Conservation (phyloP, 805 yeast genomes). For the Vanderwaltozyma yarrowii region DNA sequence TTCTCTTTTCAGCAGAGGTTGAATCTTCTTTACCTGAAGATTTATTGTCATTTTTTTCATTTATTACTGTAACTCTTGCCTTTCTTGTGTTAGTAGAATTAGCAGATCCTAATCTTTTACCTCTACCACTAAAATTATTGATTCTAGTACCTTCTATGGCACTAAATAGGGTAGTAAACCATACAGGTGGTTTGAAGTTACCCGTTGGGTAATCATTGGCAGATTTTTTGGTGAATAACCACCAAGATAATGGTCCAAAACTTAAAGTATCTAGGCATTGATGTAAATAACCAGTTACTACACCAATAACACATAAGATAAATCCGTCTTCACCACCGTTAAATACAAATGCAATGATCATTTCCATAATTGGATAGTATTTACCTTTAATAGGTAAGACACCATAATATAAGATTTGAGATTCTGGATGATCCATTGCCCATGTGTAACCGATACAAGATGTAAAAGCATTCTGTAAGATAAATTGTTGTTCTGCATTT, state of each 20-base stretch:
- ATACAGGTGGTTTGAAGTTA: constrained; percentile 17
- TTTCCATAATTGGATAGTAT: constrained; percentile 37
- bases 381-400: constrained; percentile 46
- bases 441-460: constrained; percentile 44
- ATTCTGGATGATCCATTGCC: constrained; percentile 34
- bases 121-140: constrained; percentile 4
- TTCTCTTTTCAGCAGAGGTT: constrained; percentile 2
- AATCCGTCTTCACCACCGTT: constrained; percentile 36
- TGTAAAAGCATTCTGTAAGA: constrained; percentile 18
- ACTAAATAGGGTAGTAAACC: constrained; percentile 6
- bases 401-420: constrained; percentile 42
- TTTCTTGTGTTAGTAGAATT: background rate
- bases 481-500: constrained; percentile 8
- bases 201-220: constrained; percentile 16
- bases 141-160: constrained; percentile 1
- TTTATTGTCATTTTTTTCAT: background rate
- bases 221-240: constrained; percentile 14
- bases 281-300: constrained; percentile 47
- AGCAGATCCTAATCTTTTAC: constrained; percentile 5
- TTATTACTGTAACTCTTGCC: background rate
- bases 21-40: background rate
- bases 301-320: constrained; percentile 38
- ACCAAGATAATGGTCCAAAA: constrained; percentile 35
- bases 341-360: constrained; percentile 33
- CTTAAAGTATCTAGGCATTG: constrained; percentile 54